Evolutionary conservation across 495 filamentous ascomycete species (phyloP).

Genomic region (Penicillium soppii): DNA sequence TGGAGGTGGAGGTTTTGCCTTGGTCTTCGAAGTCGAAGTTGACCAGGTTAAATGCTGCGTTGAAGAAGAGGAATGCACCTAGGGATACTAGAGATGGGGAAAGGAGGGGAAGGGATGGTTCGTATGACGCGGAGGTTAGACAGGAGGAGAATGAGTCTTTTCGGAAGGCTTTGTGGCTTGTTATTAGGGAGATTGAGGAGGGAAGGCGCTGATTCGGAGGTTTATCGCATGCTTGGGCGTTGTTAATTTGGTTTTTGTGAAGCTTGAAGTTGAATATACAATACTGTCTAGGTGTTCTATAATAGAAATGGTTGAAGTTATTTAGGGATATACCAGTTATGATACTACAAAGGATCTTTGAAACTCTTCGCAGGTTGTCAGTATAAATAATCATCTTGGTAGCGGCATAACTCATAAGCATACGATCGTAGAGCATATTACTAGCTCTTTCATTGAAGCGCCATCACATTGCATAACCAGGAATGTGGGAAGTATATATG

Average conservation of each 20-base stretch:
- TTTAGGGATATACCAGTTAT: no score
- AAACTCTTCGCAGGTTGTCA: no score
- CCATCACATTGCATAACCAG: no score
- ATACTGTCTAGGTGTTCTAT: no score
- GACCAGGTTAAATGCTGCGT: conserved; percentile 25
- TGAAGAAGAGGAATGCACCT: conserved; percentile 23
- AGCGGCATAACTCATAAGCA: no score
- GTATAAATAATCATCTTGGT: no score
- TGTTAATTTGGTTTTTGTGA: no score
- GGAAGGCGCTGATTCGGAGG: neutral
- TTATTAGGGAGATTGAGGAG: conserved; percentile 4
- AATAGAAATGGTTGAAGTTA: neutral
- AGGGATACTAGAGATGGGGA: conserved; percentile 2
- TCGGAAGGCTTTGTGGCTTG: conserved; percentile 10
- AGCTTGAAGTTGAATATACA: no score
- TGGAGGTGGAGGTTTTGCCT: conserved; percentile 25
- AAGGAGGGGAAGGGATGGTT: neutral
- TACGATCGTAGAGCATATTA: no score
- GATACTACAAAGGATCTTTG: no score
- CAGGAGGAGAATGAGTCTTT: neutral
- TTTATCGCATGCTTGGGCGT: neutral
- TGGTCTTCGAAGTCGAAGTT: conserved; percentile 25
- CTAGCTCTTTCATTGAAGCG: no score
- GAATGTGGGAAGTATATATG: neutral
- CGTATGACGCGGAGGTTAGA: neutral